Conservation (phyloP, 2,329 filamentous ascomycete genomes). For the Aspergillus aculeatus region DNA sequence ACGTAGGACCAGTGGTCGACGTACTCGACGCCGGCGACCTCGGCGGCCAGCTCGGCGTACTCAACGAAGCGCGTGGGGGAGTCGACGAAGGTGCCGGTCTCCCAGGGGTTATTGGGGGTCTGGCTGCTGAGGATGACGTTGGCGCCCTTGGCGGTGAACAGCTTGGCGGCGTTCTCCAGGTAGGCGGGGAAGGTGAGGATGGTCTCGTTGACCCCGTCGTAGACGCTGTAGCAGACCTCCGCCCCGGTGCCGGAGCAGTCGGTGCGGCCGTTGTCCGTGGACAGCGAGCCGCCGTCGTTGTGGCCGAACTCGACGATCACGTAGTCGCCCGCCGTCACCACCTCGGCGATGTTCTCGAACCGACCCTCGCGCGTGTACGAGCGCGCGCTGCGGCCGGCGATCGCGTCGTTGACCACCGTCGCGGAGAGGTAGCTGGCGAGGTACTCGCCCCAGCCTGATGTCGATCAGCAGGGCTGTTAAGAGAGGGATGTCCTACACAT, state of each 20-base stretch:
- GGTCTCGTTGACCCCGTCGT: conserved; percentile 53
- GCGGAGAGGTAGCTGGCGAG: conserved; percentile 53
- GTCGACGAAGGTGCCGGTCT: conserved; percentile 54
- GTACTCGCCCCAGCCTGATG: conserved; percentile 62
- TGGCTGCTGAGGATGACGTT: conserved; percentile 59
- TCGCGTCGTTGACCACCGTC: conserved; percentile 62
- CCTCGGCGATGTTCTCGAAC: conserved; percentile 57
- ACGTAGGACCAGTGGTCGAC: conserved; percentile 62
- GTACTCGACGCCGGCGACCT: conserved; percentile 50
- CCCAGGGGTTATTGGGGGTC: conserved; percentile 65
- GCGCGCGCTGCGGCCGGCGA: conserved; percentile 65
- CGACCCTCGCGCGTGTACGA: conserved; percentile 66
- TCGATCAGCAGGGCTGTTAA: not conserved
- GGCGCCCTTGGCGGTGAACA: conserved; percentile 57
- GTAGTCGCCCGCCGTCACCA: conserved; percentile 59
- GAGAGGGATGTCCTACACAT: conserved; percentile 1
- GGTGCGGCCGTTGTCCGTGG: conserved; percentile 60
- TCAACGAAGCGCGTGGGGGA: conserved; percentile 55
- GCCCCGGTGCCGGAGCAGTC: conserved; percentile 57
- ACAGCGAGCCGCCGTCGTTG: conserved; percentile 65
- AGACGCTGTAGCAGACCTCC: conserved; percentile 55
- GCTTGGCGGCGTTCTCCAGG: conserved; percentile 56
- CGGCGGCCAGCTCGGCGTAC: conserved; percentile 53
- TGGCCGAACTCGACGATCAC: conserved; percentile 72
- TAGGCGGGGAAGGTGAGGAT: conserved; percentile 64